Evolutionary conservation across 202 grass and related monocot genomes (phyloP).

Genomic region (Setaria viridis): DNA sequence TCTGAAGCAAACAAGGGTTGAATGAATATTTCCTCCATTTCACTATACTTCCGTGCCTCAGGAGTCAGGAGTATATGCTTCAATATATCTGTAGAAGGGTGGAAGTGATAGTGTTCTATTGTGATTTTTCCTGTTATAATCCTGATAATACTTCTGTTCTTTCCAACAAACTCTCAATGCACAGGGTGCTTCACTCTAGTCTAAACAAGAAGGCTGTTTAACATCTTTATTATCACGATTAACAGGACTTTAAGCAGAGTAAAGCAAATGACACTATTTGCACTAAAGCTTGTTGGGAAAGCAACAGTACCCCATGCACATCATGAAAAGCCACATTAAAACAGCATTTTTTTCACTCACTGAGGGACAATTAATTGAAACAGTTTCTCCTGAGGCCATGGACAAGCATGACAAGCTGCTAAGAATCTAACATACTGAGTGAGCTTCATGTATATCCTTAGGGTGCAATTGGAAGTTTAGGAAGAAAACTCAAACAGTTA

Average conservation of each 20-base stretch:
- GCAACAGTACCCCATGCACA: neutral
- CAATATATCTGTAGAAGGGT: neutral
- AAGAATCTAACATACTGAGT: neutral
- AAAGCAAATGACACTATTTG: neutral
- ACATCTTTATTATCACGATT: neutral
- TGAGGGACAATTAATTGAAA: neutral
- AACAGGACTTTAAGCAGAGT: neutral
- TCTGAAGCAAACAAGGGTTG: neutral
- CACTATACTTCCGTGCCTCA: too few relatives aligned
- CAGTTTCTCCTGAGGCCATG: neutral
- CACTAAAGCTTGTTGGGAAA: neutral
- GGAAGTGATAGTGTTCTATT: neutral
- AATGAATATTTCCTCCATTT: neutral
- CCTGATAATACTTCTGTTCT: neutral
- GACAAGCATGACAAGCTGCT: neutral
- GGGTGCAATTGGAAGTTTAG: slow-evolving; percentile 13
- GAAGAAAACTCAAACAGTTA: neutral
- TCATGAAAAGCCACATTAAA: neutral
- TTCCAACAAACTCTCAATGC: neutral
- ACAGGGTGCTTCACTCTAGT: neutral
- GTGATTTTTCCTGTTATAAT: neutral
- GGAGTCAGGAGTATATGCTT: neutral
- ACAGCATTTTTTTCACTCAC: neutral
- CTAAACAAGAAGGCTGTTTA: neutral
- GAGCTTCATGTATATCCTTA: neutral